Base-by-base conservation (phyloP, 495 filamentous ascomycete species). In the Hypoxylon lienhwacheense region DNA sequence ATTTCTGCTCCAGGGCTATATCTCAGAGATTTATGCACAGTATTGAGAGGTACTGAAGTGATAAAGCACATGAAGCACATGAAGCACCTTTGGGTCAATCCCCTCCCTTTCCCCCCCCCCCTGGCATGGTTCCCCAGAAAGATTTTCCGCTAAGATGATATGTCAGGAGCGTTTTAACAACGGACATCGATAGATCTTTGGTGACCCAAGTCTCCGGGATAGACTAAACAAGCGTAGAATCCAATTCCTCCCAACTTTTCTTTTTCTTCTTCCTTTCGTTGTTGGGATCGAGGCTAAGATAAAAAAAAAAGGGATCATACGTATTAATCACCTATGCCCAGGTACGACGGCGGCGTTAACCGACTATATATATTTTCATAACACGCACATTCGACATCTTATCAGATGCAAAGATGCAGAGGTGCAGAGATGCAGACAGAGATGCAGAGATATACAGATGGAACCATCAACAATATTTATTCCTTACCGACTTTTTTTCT, bases 131-230 rank as follows among this genome's bases (percentile, higher is more conserved):
- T 64, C 64, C 64, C 64, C 64, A 57, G 64, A 66, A 66, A 55
- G 64, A 66, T 66, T 65, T 61, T 54, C 64, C 64, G 57, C 64
- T 64, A 66, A 66, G 51, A 57, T 60, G 59, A 64, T 64, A 63
- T 66, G 61, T 62, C 61, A 64, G 61, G 56, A 63, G 53, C 46
- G 53, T 57, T 52, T 61, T 41, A 54, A 54, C 53, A 51, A 46
- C 50, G 50, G 57, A 24, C 58, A 63, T 59, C 34, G 62, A 60
- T 59, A 59, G 65, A 67, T 67, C 65, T 65, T 55, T 59, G 42
- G 55, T 40, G 65, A 67, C 65, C 65, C 65, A 59, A 65, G 42
- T 32, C 55, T 61, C 56, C 64, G 65, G 65, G 53, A 66, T 61
- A 51, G 57, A 63, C 65, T 67, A 67, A 63, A 63, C 58, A 65